Evolutionary conservation across 2,329 filamentous ascomycete species (phyloP), one percentile per base, ranked within the genome.

Genomic region (Epichloe aotearoae): DNA sequence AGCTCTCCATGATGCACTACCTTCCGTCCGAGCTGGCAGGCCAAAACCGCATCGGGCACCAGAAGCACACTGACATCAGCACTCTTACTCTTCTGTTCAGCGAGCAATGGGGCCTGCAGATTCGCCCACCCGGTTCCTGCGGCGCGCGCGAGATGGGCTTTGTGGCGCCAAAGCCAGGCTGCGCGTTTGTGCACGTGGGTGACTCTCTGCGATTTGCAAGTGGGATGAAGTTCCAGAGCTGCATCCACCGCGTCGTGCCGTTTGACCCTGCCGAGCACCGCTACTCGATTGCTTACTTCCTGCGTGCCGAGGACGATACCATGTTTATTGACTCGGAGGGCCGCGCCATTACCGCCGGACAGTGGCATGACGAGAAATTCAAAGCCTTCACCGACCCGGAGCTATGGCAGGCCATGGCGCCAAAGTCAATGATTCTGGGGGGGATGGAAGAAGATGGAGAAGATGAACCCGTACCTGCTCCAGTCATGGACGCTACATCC

Each of bases 211-310:
- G 76, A 42, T 80, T 79, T 57, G 72, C 73, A 3, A 73, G 69
- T 52, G 73, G 70, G 42, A 71, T 73, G 63, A 74, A 68, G 52
- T 70, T 80, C 64, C 71, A 75, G 62, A 75, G 73, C 38, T 77
- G 74, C 67, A 75, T 80, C 61, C 76, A 79, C 67, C 68, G 75
- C 52, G 76, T 79, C 30, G 73, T 80, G 19, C 76, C 76, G 0
- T 71, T 73, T 54, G 62, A 76, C 63, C 67, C 69, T 20, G 57
- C 61, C 40, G 72, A 78, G 72, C 72, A 78, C 64, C 72, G 76
- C 51, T 79, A 79, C 69, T 76, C 73, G 10, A 75, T 79, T 54
- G 76, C 76, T 14, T 80, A 79, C 63, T 79, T 79, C 66, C 66
- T 79, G 48, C 69, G 76, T 37, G 73, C 76, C 49, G 74, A 79